Conservation (phyloP, 225 moss, liverwort and hornwort species). For the Sphagnum tenellum region DNA sequence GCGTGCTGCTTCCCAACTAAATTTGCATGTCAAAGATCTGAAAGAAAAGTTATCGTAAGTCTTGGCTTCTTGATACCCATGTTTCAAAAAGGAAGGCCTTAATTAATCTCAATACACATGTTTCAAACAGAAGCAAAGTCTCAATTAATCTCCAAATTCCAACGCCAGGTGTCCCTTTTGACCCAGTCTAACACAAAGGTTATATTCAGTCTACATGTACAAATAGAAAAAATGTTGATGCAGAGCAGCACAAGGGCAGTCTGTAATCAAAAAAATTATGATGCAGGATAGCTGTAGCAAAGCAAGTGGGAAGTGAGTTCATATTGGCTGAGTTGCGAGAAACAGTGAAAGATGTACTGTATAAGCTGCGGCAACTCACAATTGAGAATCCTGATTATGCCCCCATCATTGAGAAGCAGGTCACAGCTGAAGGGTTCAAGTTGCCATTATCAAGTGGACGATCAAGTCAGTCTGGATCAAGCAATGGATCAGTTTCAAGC, state of each 20-base stretch:
- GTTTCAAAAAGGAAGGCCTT: no score
- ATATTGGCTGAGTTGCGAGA: constrained; percentile 30
- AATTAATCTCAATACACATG: no score
- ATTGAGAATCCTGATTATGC: constrained; percentile 25
- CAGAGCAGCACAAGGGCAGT: no score
- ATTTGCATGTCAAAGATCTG: constrained; percentile 27
- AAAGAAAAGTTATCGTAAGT: constrained; percentile 29
- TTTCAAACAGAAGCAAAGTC: no score
- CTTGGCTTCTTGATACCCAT: neutral
- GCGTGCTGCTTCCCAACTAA: constrained; percentile 29
- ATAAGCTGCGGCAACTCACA: constrained; percentile 32
- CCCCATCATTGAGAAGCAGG: constrained; percentile 21
- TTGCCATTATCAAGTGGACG: constrained; percentile 34
- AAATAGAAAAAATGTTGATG: no score
- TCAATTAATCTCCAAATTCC: neutral
- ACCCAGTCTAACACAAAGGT: no score
- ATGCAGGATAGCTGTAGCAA: constrained; percentile 13
- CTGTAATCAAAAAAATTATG: no score
- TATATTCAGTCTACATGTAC: no score
- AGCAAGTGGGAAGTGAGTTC: constrained; percentile 29
- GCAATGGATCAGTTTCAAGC: constrained; percentile 10
- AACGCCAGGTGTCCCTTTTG: neutral
- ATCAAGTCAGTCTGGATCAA: constrained; percentile 33
- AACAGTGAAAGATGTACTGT: constrained; percentile 32
- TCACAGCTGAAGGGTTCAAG: constrained; percentile 28